These are phyloP conservation scores for Gentiana straminea DNA, from an alignment of 257 asterid genomes.

Conservation along the genomic window DNA sequence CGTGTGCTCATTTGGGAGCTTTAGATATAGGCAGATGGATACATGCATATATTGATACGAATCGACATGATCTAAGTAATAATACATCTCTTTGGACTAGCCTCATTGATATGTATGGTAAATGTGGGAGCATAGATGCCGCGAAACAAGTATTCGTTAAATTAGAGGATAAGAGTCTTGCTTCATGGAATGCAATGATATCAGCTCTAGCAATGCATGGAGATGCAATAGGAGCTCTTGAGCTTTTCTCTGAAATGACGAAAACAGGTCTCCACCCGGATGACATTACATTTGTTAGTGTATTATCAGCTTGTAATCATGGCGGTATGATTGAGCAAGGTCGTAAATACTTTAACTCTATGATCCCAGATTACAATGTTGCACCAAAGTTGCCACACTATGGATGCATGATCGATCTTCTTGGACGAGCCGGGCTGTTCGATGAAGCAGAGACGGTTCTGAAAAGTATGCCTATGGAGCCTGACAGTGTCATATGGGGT, in stretches of 20 bases:
- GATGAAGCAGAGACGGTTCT: constrained; percentile 34
- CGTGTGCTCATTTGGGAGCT: constrained; percentile 23
- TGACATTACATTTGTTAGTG: constrained; percentile 35
- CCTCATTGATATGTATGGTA: constrained; percentile 43
- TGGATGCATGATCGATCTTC: constrained; percentile 51
- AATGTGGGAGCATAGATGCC: constrained; percentile 47
- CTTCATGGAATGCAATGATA: constrained; percentile 47
- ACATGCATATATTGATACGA: constrained; percentile 21
- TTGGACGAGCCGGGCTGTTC: constrained; percentile 35
- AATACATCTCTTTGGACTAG: constrained; percentile 19
- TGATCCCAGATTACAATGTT: constrained; percentile 28
- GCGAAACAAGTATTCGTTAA: constrained; percentile 24
- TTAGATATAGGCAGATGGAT: constrained; percentile 26
- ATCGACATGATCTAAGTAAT: constrained; percentile 1
- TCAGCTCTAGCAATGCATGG: constrained; percentile 41
- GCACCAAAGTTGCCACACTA: constrained; percentile 43
- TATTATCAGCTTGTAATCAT: constrained; percentile 42
- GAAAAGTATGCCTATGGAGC: constrained; percentile 37
- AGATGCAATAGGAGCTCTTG: constrained; percentile 24
- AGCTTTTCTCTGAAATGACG: constrained; percentile 27
- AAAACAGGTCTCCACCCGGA: constrained; percentile 32
- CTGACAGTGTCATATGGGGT: constrained; percentile 44
- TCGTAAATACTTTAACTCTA: constrained; percentile 22
- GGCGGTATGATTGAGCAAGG: constrained; percentile 42
- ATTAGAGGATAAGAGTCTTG: constrained; percentile 31